Base-by-base conservation (phyloP, 768 basidiomycete genomes). In the Tulasnella calospora region DNA sequence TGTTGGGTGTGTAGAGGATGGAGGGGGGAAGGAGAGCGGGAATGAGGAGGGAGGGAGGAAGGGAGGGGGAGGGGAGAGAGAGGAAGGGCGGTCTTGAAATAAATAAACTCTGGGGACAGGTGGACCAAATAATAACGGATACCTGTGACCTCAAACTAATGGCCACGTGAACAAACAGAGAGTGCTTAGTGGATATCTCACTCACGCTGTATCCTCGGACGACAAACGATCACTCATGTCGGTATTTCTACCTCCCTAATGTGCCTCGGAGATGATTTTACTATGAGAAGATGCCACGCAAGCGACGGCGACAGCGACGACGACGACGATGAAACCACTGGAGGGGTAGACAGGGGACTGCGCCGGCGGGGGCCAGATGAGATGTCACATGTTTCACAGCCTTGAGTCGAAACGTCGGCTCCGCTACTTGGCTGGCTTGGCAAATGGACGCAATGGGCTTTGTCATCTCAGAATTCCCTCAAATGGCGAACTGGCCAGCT, bases 361-460 rank as follows among this genome's bases (percentile, higher is more conserved):
- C 57, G 57, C 8, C n/a, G n/a, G 57, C 5, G 8, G 23, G 23
- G 23, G 61, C 12, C 9, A 12, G 51, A 51, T 35, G 61, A 67
- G 61, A 67, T 67, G 61, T 67, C 61, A 67, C 61, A 67, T 67
- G 61, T 67, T 67, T 67, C 61, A 67, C 61, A 67, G 61, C 61
- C 61, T 67, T 15, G 30, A 30, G 33, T 15, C 61, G 10, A 35
- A 67, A 27, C 27, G 15, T 35, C 61, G 61, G 61, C 61, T 67
- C 61, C 61, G 61, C 61, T 27, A 5, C 61, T 67, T 67, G 61
- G 61, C 61, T 67, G 30, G 61, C 61, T 67, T 67, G 61, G 61
- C 61, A 35, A 67, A 67, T 30, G 15, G 30, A 17, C 0, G 27
- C 2, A 51, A 23, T 51, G 51, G 23, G 23, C n/a, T 51, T 51